Conservation (phyloP, 495 filamentous ascomycete genomes). For the Platismatia glauca region DNA sequence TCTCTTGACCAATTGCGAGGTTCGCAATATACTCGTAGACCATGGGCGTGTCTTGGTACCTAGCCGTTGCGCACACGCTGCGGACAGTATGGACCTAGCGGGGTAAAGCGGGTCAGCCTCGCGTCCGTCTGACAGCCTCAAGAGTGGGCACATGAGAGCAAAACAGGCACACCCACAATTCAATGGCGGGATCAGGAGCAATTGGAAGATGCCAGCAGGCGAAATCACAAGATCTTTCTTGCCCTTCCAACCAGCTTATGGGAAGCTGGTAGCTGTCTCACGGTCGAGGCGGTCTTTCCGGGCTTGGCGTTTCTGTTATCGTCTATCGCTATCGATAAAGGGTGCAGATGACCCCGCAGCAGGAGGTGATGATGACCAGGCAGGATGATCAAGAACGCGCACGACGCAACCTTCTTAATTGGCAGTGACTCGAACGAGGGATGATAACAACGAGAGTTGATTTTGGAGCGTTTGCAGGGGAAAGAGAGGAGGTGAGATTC, state of each 20-base stretch:
- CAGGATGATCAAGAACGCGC: slow-evolving; percentile 4
- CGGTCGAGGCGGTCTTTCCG: not conserved
- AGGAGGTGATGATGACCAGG: not conserved
- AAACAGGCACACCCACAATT: slow-evolving; percentile 5
- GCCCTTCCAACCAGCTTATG: not conserved
- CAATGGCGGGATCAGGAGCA: not conserved
- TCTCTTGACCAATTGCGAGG: not conserved
- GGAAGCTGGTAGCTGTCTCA: not conserved
- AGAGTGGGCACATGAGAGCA: slow-evolving; percentile 7
- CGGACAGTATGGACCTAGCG: not conserved
- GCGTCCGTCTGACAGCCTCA: slow-evolving; percentile 10
- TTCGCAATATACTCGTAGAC: not conserved
- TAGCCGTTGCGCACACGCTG: not conserved
- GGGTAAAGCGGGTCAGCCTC: slow-evolving; percentile 12
- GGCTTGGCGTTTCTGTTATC: slow-evolving; percentile 14
- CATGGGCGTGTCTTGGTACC: not conserved
- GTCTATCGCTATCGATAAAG: slow-evolving; percentile 14
- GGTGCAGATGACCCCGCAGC: slow-evolving; percentile 10
- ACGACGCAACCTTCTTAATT: not conserved
- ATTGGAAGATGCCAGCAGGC: not conserved
- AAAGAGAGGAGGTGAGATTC: not conserved
- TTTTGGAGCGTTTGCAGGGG: not conserved
- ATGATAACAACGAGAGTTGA: not conserved
- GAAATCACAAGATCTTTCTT: not conserved
- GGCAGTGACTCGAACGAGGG: not conserved